A percentile compares a stretch with the other conserved stretches of the same genome.
These are phyloP conservation scores for Nymphaea colorata DNA, from an alignment of 164 flowering plant genomes.

Conservation along the genomic window DNA sequence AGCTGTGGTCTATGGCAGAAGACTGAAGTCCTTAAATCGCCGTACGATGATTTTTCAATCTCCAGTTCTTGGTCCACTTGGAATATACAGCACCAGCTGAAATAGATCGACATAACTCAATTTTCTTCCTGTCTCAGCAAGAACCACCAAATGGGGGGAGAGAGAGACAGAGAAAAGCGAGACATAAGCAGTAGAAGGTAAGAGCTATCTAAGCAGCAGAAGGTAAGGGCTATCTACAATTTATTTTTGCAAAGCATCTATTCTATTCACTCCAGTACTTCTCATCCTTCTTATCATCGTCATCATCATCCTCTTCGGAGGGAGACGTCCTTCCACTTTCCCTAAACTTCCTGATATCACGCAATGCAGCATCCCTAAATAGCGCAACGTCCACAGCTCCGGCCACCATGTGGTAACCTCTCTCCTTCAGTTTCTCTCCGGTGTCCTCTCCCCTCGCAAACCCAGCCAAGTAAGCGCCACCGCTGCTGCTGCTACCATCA, in stretches of 20 bases:
- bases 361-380: constrained; percentile 58
- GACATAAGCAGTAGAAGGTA: not conserved
- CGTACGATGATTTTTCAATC: too few relatives aligned
- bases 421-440: constrained; percentile 29
- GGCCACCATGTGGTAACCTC: constrained; percentile 77
- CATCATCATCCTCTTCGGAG: constrained; percentile 13
- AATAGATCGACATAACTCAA: too few relatives aligned
- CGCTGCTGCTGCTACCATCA: constrained; percentile 1
- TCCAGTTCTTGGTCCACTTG: too few relatives aligned
- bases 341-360: constrained; percentile 60
- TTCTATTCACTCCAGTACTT: constrained; percentile 65
- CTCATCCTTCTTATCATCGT: constrained; percentile 19
- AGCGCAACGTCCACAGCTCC: constrained; percentile 73
- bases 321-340: constrained; percentile 16
- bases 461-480: constrained; percentile 47
- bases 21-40: too few relatives aligned
- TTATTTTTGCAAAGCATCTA: not conserved
- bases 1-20: too few relatives aligned
- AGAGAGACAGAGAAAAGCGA: not conserved
- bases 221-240: not conserved
- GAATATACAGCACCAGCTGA: too few relatives aligned
- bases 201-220: not conserved
- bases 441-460: constrained; percentile 69
- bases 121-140: not conserved
- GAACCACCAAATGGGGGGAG: too few relatives aligned